Conservation (phyloP, 192 early-diverging fungal species). For the Ambispora gerdemannii region DNA sequence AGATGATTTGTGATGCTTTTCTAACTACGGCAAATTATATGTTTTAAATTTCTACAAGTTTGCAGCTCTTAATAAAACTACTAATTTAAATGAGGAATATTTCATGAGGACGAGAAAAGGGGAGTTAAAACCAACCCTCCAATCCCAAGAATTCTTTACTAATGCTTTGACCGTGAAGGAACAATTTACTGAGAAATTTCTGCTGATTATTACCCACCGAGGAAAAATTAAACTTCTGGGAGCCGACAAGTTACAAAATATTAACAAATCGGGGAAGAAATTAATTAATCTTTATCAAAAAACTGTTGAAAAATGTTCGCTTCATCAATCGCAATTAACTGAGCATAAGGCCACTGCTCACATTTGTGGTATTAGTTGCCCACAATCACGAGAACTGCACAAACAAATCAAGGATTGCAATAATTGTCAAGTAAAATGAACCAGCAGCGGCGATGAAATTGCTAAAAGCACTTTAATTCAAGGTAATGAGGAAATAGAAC, state of each 20-base stretch:
- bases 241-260: neutral
- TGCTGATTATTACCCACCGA: conserved; percentile 11
- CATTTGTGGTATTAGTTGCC: neutral
- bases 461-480: neutral
- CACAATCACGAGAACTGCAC: neutral
- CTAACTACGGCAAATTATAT: conserved; percentile 19
- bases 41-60: neutral
- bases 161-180: neutral
- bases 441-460: conserved; percentile 8
- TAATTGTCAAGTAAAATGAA: conserved; percentile 6
- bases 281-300: neutral
- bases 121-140: neutral
- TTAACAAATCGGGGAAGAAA: conserved; percentile 13
- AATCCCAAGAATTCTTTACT: conserved; percentile 1
- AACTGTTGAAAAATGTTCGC: neutral
- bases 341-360: conserved; percentile 7
- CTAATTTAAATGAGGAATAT: conserved; percentile 21
- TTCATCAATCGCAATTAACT: conserved; percentile 6
- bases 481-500: conserved; percentile 13
- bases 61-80: conserved; percentile 3
- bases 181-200: neutral
- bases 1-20: conserved; percentile 23
- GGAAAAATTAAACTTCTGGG: conserved; percentile 4
- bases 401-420: conserved; percentile 12
- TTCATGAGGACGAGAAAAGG: neutral